Conservation (phyloP, 768 basidiomycete species). For the Botryobasidium botryosum region DNA sequence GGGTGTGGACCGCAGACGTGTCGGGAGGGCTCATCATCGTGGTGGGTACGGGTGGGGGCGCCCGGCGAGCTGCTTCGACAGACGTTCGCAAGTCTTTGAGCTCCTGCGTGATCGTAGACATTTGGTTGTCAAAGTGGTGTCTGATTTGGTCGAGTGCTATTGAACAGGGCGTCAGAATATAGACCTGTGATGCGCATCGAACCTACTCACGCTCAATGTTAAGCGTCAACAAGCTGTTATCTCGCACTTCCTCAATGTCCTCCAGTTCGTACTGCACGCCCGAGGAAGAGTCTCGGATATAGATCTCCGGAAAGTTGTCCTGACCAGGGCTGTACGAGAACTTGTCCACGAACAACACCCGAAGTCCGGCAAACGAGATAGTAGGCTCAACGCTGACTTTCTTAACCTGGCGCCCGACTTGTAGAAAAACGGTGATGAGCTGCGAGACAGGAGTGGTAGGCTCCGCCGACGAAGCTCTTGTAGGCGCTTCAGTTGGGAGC, state of each 20-base stretch:
- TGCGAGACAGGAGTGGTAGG: no score
- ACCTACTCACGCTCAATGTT: constrained; percentile 84
- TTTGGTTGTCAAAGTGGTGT: constrained; percentile 90
- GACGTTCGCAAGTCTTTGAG: constrained; percentile 70
- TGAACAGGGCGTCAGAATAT: not conserved
- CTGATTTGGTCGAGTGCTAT: constrained; percentile 95
- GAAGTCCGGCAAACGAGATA: constrained; percentile 53
- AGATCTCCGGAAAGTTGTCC: constrained; percentile 90
- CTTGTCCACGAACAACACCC: constrained; percentile 83
- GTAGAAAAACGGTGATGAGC: constrained; percentile 63
- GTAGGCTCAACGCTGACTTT: constrained; percentile 52
- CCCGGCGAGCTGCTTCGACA: constrained; percentile 37
- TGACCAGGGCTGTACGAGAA: constrained; percentile 88
- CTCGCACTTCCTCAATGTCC: constrained; percentile 81
- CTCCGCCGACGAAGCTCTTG: no score
- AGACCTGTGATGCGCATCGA: constrained; percentile 3
- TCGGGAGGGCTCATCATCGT: constrained; percentile 13
- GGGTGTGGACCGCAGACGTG: constrained; percentile 41
- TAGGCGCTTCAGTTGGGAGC: no score
- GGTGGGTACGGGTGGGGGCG: constrained; percentile 22
- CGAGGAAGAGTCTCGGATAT: constrained; percentile 80
- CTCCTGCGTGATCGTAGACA: constrained; percentile 68
- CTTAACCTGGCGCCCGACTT: constrained; percentile 81
- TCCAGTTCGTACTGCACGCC: constrained; percentile 94
- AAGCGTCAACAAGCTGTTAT: constrained; percentile 72